Conservation (phyloP, 306 rosid genomes). For the Cucurbita argyrosperma region DNA sequence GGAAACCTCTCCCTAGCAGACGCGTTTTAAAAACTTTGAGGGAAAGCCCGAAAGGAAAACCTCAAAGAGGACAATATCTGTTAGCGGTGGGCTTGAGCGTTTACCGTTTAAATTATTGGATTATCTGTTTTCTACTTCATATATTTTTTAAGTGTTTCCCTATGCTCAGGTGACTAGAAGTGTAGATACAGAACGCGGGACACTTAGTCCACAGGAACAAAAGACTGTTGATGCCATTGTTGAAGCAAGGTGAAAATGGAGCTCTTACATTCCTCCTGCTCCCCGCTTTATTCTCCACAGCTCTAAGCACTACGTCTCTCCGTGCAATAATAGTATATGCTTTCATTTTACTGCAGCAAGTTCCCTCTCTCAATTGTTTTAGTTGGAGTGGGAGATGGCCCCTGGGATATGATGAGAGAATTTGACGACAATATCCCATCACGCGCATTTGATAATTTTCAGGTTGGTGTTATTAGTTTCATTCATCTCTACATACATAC, state of each 20-base stretch:
- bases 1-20: too few species aligned
- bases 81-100: too few species aligned
- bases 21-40: too few species aligned
- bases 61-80: too few species aligned
- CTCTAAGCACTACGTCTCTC: neutral
- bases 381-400: constrained; percentile 99
- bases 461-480: constrained; percentile 25
- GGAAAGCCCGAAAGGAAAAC: too few species aligned
- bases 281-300: neutral
- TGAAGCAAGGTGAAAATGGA: constrained; percentile 60
- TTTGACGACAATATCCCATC: constrained; percentile 91
- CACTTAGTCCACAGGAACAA: constrained; percentile 82
- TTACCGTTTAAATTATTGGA: too few species aligned
- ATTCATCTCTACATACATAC: neutral
- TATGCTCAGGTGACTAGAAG: constrained; percentile 74
- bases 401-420: constrained; percentile 97
- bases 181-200: constrained; percentile 57
- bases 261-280: neutral
- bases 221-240: constrained; percentile 82
- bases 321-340: constrained; percentile 8
- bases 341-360: constrained; percentile 37
- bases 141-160: neutral
- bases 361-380: constrained; percentile 82
- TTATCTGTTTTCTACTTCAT: neutral
- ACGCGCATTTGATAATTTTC: constrained; percentile 83